A percentile compares a stretch with the other conserved stretches of the same genome.
Conservation (phyloP, 352 stramenopile species). For the Pythium apleroticum region DNA sequence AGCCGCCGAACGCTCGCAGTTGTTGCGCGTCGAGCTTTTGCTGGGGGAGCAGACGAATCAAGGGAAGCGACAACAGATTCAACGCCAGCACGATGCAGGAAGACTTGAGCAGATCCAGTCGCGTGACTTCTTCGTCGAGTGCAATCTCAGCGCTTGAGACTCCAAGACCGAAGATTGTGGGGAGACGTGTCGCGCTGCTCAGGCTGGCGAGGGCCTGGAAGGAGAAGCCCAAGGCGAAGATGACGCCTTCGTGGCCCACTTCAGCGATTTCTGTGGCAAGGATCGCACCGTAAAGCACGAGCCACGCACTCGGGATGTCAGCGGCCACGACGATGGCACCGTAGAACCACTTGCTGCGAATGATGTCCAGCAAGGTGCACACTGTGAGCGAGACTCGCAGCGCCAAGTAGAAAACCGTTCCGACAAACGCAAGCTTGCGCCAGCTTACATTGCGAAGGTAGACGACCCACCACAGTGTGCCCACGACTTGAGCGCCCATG, state of each 20-base stretch:
- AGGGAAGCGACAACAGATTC: slow-evolving; percentile 10
- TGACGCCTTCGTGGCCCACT: slow-evolving; percentile 49
- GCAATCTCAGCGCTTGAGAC: slow-evolving; percentile 1
- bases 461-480: no score
- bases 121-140: background rate
- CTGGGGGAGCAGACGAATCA: slow-evolving; percentile 25
- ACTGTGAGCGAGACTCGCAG: no score
- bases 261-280: slow-evolving; percentile 49
- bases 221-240: slow-evolving; percentile 47
- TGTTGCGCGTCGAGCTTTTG: slow-evolving; percentile 49
- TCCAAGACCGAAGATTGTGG: background rate
- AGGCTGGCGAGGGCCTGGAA: slow-evolving; percentile 39
- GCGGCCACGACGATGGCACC: slow-evolving; percentile 26
- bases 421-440: no score
- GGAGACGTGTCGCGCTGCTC: slow-evolving; percentile 25
- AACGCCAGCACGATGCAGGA: slow-evolving; percentile 15
- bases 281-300: slow-evolving; percentile 42
- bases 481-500: background rate
- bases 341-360: slow-evolving; percentile 47
- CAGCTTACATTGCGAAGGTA: no score
- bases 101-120: slow-evolving; percentile 5
- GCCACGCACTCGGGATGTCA: slow-evolving; percentile 39
- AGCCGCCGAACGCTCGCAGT: slow-evolving; percentile 40
- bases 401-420: no score
- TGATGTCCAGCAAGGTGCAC: no score